Conservation (phyloP, 192 early-diverging fungal genomes). For the Coemansia sp. region DNA sequence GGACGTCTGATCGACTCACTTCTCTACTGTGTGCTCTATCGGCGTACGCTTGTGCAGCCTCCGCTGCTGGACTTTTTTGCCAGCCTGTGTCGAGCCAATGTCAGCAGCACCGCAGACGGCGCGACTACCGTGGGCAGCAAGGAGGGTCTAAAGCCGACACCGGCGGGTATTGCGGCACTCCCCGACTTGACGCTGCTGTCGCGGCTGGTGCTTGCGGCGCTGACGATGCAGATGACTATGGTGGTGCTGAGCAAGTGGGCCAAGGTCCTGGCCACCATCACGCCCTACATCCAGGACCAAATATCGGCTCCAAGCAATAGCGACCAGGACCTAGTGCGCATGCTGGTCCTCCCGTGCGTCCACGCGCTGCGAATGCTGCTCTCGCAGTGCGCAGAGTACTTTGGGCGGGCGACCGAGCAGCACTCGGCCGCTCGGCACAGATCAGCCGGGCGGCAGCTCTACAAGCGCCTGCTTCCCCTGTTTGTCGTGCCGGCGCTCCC, state of each 20-base stretch:
- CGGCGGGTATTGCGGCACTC: conserved; percentile 20
- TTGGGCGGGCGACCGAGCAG: conserved; percentile 20
- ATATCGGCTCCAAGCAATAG: background rate
- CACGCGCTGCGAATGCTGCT: conserved; percentile 36
- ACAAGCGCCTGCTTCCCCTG: conserved; percentile 20
- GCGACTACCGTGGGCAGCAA: background rate
- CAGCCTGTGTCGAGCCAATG: conserved; percentile 3
- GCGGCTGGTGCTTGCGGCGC: conserved; percentile 33
- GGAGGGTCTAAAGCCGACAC: background rate
- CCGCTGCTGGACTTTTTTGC: conserved; percentile 39
- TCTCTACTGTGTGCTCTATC: conserved; percentile 33
- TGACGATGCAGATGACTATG: conserved; percentile 37
- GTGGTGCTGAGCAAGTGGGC: conserved; percentile 43
- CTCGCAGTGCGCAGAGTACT: conserved; percentile 33
- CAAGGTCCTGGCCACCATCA: conserved; percentile 5
- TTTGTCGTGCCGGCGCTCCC: conserved; percentile 33
- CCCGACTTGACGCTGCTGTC: conserved; percentile 18
- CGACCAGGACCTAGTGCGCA: conserved; percentile 18
- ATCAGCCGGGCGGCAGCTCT: conserved; percentile 16
- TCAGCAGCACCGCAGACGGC: background rate
- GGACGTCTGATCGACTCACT: conserved; percentile 29
- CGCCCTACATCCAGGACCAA: conserved; percentile 32
- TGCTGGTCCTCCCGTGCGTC: conserved; percentile 41
- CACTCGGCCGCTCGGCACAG: background rate
- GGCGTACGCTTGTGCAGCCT: conserved; percentile 26